Evolutionary conservation across 768 basidiomycete genomes (phyloP), one percentile per base, ranked within the genome.

Genomic region (Collybiopsis luxurians): DNA sequence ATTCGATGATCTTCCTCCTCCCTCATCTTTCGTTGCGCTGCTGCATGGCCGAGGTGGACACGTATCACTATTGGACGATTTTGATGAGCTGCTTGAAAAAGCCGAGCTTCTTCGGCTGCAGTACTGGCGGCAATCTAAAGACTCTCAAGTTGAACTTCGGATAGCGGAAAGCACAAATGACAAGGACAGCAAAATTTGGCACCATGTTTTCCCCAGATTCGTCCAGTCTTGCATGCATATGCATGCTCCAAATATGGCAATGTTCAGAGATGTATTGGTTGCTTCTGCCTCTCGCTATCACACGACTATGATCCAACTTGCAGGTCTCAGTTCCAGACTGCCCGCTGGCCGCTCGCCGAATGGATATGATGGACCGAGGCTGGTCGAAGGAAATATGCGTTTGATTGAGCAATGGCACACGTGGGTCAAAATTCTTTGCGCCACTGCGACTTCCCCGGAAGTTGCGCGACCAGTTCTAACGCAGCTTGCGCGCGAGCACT

Each of bases 351-450:
- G 83, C 17, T 66, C 69, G 2, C 67, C 71, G 27, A 44, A 24
- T 27, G 45, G 40, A 47, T 26, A 46, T 28, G 54, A 47, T n/a
- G 54, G 54, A 3, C 44, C 44, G 24, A n/a, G 54, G 40, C 4
- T 45, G 19, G 45, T 45, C 2, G 45, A 55, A 47, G 54, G 34
- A 34, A 84, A 85, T 62, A 83, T 76, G 64, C 66, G 67, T 15
- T 67, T 83, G 19, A 77, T 91, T 30, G 83, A 86, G 42, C 91
- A 94, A 69, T 94, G 92, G 92, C 80, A 87, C 58, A 72, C 85
- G 21, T 93, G 92, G 92, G 78, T 92, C 52, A 90, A 90, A 60
- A 78, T 89, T 21, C 78, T 96, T n/a, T 94, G 90, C 61, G 81
- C 87, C n/a, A 92, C 91, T 1, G 86, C 90, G 3, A 73, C 81